Conservation (phyloP, 2,329 filamentous ascomycete species). For the Microdochium bolleyi region DNA sequence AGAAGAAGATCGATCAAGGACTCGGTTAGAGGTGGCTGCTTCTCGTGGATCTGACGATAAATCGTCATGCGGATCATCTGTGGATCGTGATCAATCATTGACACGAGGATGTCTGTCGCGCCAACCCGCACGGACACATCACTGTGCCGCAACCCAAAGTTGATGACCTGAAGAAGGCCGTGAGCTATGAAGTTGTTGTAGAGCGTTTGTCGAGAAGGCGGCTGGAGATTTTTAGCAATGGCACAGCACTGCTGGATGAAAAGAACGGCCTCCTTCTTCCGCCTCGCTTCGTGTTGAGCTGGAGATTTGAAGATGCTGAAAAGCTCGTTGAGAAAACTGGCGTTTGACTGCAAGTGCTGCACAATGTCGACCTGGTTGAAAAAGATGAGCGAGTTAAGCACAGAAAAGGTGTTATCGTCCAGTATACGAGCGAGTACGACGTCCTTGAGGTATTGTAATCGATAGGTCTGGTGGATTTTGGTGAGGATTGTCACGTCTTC, state of each 20-base stretch:
- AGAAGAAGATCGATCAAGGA: slow-evolving; percentile 87
- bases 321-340: slow-evolving; percentile 70
- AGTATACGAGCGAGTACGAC: slow-evolving; percentile 95
- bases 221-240: slow-evolving; percentile 91
- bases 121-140: slow-evolving; percentile 84
- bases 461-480: slow-evolving; percentile 96
- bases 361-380: slow-evolving; percentile 99
- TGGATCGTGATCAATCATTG: slow-evolving; percentile 92
- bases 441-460: slow-evolving; percentile 93
- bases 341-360: slow-evolving; percentile 82
- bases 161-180: slow-evolving; percentile 82
- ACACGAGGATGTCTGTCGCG: slow-evolving; percentile 87
- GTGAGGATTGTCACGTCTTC: slow-evolving; percentile 71
- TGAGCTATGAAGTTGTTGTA: slow-evolving; percentile 87
- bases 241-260: slow-evolving; percentile 96
- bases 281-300: slow-evolving; percentile 54
- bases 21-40: slow-evolving; percentile 78
- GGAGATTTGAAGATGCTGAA: slow-evolving; percentile 71
- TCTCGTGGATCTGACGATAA: slow-evolving; percentile 84
- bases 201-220: slow-evolving; percentile 68
- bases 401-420: slow-evolving; percentile 95
- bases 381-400: slow-evolving; percentile 95
- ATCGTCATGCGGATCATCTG: slow-evolving; percentile 91
- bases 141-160: slow-evolving; percentile 78
- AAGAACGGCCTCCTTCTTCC: slow-evolving; percentile 87